Evolutionary conservation across 257 asterid genomes (phyloP).

Genomic region (Nyctanthes arbortristis): DNA sequence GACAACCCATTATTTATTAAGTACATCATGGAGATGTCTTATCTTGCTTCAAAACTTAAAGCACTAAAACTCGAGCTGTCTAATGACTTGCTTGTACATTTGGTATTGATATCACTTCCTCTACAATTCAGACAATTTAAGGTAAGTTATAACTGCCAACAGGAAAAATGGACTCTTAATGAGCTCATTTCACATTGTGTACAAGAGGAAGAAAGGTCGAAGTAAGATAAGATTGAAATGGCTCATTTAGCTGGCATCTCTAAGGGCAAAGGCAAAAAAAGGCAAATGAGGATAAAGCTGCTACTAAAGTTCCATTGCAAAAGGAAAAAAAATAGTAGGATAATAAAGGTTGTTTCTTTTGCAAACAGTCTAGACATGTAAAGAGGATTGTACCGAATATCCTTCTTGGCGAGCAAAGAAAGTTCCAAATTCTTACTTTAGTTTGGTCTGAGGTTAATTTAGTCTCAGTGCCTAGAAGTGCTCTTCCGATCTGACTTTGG

Average conservation of each 20-base stretch:
- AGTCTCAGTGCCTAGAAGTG: too few relatives aligned
- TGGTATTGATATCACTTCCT: neutral
- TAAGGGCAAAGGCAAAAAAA: neutral
- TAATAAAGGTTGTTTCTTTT: neutral
- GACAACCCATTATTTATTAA: too few relatives aligned
- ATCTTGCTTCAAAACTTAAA: too few relatives aligned
- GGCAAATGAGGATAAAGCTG: neutral
- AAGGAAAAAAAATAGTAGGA: neutral
- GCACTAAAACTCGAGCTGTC: too few relatives aligned
- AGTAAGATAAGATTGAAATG: too few relatives aligned
- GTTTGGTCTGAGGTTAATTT: too few relatives aligned
- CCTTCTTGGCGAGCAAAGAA: neutral
- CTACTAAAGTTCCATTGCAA: too few relatives aligned
- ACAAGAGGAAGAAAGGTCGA: neutral
- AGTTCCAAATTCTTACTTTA: neutral
- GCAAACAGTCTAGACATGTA: too few relatives aligned
- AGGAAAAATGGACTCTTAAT: neutral
- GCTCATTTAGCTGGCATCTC: too few relatives aligned
- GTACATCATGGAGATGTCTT: too few relatives aligned
- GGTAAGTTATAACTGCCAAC: neutral
- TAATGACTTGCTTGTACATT: neutral
- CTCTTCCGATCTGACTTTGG: too few relatives aligned
- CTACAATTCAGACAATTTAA: neutral
- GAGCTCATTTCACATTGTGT: constrained; percentile 2
- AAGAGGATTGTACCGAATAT: neutral